phyloP scores from a whole-genome alignment of 108 stramenopile species.

The Discostella pseudostelligera region DNA sequence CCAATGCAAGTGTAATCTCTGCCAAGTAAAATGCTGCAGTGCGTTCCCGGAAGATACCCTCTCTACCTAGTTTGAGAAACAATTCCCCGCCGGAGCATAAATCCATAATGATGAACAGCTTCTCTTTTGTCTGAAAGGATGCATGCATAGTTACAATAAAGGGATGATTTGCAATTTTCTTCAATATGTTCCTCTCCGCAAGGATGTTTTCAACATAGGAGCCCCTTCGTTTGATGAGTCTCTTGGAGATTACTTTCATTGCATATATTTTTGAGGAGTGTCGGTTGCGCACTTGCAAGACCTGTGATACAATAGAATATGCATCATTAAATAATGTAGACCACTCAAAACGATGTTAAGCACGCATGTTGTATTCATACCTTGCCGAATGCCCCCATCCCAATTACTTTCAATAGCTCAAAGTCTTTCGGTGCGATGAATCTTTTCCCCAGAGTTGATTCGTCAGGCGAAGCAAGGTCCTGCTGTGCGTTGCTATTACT shows the following conservation, averaged over 20 bases:
- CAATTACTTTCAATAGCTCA: conserved; percentile 88
- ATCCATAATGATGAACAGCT: conserved; percentile 97
- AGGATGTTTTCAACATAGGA: conserved; percentile 83
- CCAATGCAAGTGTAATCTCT: conserved; percentile 93
- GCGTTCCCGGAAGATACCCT: conserved; percentile 81
- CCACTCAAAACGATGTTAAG: too few species aligned
- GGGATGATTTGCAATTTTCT: conserved; percentile 85
- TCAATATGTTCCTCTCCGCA: conserved; percentile 94
- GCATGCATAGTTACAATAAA: conserved; percentile 95
- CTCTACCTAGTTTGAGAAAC: conserved; percentile 79
- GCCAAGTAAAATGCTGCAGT: conserved; percentile 95
- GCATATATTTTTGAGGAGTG: conserved; percentile 78
- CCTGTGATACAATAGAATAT: conserved; percentile 2
- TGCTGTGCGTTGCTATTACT: not conserved
- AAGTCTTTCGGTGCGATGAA: conserved; percentile 86
- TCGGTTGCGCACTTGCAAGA: conserved; percentile 89
- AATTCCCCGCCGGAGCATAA: conserved; percentile 96
- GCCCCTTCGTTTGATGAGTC: conserved; percentile 76
- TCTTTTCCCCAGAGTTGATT: conserved; percentile 15
- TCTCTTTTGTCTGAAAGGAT: conserved; percentile 94
- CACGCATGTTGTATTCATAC: too few species aligned
- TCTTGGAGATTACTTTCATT: conserved; percentile 97
- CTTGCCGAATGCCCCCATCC: conserved; percentile 98
- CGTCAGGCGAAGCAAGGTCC: not conserved
- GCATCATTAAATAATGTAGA: not conserved